Percentiles rank a stretch among this genome's conserved stretches.
Evolutionary conservation across 257 asterid species (phyloP).

Genomic region (Echium plantagineum): DNA sequence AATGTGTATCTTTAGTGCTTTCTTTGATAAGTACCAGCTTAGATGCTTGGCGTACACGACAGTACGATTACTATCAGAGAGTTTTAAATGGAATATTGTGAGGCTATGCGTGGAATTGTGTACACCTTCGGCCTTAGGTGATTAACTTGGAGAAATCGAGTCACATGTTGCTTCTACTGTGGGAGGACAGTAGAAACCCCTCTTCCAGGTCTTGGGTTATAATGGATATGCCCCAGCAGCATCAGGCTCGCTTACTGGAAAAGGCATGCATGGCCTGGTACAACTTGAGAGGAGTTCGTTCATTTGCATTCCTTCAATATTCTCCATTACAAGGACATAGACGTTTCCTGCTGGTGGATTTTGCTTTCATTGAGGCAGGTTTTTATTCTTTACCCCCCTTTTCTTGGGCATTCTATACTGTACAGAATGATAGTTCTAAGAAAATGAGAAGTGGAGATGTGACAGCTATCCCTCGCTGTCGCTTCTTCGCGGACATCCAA

Average conservation of each 20-base stretch:
- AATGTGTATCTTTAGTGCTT: conserved; percentile 98
- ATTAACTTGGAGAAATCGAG: conserved; percentile 15
- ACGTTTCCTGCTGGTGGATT: background rate
- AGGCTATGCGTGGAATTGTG: conserved; percentile 16
- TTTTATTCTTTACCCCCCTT: conserved; percentile 12
- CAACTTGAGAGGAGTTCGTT: conserved; percentile 7
- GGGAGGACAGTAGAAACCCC: background rate
- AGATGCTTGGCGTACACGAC: conserved; percentile 99
- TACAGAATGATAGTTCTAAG: conserved; percentile 19
- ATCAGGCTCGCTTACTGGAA: conserved; percentile 6
- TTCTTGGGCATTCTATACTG: conserved; percentile 20
- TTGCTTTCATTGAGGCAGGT: conserved; percentile 4
- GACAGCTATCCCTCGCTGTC: conserved; percentile 9
- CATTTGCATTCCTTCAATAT: conserved; percentile 1
- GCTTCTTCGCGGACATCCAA: conserved; percentile 6
- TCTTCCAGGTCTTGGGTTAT: background rate
- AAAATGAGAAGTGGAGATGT: conserved; percentile 7
- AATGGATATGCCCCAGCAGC: conserved; percentile 7
- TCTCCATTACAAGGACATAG: conserved; percentile 5
- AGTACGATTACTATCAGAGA: conserved; percentile 93
- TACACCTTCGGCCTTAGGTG: conserved; percentile 3
- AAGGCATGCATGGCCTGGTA: conserved; percentile 4
- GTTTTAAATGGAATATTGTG: conserved; percentile 92
- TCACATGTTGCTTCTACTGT: conserved; percentile 3
- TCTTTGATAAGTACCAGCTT: conserved; percentile 97